These are phyloP conservation scores for Domatiomyces catenatus DNA, from an alignment of 2,329 filamentous ascomycete genomes.

Conservation along the genomic window DNA sequence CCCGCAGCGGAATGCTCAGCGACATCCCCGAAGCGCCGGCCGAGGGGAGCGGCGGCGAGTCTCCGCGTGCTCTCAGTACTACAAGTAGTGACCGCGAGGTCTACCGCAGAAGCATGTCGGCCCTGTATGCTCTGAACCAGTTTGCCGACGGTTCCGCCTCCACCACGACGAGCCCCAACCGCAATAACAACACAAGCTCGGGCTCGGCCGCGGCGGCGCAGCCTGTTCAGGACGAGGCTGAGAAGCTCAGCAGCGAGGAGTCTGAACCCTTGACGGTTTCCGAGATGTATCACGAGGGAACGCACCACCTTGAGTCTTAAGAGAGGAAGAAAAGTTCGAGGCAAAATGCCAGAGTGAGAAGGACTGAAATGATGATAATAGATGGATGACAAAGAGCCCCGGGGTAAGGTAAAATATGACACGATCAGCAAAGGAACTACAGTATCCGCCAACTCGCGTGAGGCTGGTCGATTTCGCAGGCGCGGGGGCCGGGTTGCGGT, in stretches of 20 bases:
- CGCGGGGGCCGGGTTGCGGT: too few relatives aligned
- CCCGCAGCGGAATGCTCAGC: conserved; percentile 11
- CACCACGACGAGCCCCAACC: too few relatives aligned
- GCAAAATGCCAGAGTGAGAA: neutral
- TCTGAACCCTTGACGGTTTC: neutral
- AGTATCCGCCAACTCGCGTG: neutral
- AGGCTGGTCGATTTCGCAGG: neutral
- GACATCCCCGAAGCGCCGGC: conserved; percentile 10
- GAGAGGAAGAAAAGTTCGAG: neutral
- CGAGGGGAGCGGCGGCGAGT: neutral
- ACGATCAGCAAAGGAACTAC: neutral
- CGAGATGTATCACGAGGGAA: neutral
- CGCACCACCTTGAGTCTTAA: neutral
- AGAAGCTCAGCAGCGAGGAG: neutral
- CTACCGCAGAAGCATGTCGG: conserved; percentile 11
- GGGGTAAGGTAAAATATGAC: neutral
- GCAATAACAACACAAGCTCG: neutral
- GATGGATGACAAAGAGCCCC: neutral
- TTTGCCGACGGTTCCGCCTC: neutral
- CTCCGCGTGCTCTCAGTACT: conserved; percentile 7
- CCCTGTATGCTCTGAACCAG: conserved; percentile 9
- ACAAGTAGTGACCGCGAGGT: conserved; percentile 13
- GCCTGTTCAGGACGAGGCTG: neutral
- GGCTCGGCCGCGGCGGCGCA: too few relatives aligned
- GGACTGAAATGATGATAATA: neutral